Evolutionary conservation across 192 early-diverging fungal genomes (phyloP), one percentile per base, ranked within the genome.

Genomic region (Umbelopsis sp.): DNA sequence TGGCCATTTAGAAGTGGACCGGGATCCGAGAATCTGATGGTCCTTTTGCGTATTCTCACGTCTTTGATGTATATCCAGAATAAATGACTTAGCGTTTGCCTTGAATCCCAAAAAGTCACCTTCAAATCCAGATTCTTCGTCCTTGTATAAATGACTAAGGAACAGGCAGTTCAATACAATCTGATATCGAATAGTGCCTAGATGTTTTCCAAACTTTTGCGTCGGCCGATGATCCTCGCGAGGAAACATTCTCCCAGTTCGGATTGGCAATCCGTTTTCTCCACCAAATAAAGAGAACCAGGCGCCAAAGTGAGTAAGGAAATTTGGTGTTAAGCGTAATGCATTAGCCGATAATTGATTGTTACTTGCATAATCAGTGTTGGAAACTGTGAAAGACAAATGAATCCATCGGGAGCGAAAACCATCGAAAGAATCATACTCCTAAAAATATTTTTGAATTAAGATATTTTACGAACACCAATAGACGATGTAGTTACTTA

Each of bases 321-420:
- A 68, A 20, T 74, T 66, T 0, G 81, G 81, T n/a, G 51, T 82
- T 5, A 80, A 34, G 24, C 77, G 32, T 51, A 82, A 71, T 6
- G 75, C 66, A 52, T 82, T 82, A 11, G 29, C 3, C n/a, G 62
- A 56, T 20, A 25, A 9, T 21, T 9, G 12, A 3, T 21, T 29
- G 21, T 20, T 11, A 16, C 26, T 54, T 11, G 50, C 16, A 21
- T 67, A 34, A 20, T 69, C 20, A n/a, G 59, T 38, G 24, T 70
- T 70, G 14, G 66, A 66, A 22, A 82, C 75, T 21, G 78, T 79
- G 16, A 82, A 49, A 5, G 72, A 74, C 5, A 82, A 17, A 59
- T 82, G 81, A 14, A 80, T 65, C 74, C 59, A 69, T 24, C 80
- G 41, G 0, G 81, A 82, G 31, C 81, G 69, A 34, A 82, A 82